Conservation (phyloP, 805 yeast species). For the Wickerhamiella siamensis region DNA sequence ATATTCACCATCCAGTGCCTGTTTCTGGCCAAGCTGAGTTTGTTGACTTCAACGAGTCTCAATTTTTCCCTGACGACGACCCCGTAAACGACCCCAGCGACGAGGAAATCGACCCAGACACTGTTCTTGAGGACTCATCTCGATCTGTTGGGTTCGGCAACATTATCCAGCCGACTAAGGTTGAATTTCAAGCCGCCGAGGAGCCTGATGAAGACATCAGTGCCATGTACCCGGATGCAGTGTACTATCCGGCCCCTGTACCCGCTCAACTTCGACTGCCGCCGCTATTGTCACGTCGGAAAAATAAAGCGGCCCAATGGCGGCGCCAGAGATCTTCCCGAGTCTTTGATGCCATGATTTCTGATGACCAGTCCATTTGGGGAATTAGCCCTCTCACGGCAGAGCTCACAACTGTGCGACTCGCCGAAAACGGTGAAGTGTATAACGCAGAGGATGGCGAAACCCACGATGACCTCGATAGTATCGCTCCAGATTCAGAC, state of each 20-base stretch:
- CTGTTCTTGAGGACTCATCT: neutral
- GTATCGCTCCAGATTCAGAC: constrained; percentile 4
- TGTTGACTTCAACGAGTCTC: neutral
- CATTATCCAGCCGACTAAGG: neutral
- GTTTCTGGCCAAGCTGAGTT: neutral
- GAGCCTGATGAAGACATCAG: neutral
- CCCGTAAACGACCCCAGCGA: neutral
- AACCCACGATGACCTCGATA: constrained; percentile 1
- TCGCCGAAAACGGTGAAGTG: neutral
- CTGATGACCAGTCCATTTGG: constrained; percentile 16
- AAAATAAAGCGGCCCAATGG: constrained; percentile 2
- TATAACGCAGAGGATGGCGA: neutral
- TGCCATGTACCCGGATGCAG: neutral
- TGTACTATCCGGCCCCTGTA: constrained; percentile 25
- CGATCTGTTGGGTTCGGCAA: neutral
- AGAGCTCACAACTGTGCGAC: constrained; percentile 4
- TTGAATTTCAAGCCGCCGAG: neutral
- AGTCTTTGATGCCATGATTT: neutral
- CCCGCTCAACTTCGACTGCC: constrained; percentile 25
- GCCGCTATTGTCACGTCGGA: constrained; percentile 20
- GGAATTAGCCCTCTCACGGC: constrained; percentile 14
- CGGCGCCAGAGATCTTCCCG: neutral
- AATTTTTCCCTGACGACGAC: neutral
- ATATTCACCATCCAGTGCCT: constrained; percentile 2
- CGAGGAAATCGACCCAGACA: neutral